Evolutionary conservation across 78 protist species (phyloP).

Genomic region (Creolimax fragrantissima): DNA sequence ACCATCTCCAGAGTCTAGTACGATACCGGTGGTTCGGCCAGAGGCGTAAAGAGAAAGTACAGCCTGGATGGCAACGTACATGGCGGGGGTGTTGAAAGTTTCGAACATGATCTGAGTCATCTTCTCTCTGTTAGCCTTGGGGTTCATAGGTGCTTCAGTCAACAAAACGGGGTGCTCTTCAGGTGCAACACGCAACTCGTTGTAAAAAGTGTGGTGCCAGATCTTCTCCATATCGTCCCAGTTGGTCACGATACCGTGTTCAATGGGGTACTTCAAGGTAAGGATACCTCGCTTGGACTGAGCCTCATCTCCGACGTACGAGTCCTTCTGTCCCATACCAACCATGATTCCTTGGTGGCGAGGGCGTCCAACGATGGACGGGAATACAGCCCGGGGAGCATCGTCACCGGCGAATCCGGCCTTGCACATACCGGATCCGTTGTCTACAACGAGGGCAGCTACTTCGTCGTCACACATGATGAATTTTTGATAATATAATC

Average conservation of each 20-base stretch:
- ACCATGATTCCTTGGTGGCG: constrained; percentile 69
- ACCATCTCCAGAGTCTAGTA: constrained; percentile 96
- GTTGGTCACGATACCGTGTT: constrained; percentile 95
- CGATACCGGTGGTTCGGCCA: constrained; percentile 88
- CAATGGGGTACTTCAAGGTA: constrained; percentile 84
- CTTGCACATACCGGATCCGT: constrained; percentile 92
- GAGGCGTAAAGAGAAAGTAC: constrained; percentile 81
- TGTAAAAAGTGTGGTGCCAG: constrained; percentile 94
- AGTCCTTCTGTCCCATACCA: constrained; percentile 76
- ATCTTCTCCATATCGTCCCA: constrained; percentile 98
- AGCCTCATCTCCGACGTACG: constrained; percentile 89
- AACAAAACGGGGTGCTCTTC: constrained; percentile 93
- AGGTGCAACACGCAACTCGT: constrained; percentile 90
- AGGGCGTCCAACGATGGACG: constrained; percentile 78
- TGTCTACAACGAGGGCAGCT: constrained; percentile 68
- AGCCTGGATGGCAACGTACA: constrained; percentile 69
- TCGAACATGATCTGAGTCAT: constrained; percentile 93
- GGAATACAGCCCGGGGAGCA: constrained; percentile 78
- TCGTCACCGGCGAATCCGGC: constrained; percentile 93
- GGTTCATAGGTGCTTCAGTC: constrained; percentile 94
- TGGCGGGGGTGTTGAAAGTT: constrained; percentile 89
- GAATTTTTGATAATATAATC: background rate
- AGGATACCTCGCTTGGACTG: constrained; percentile 75
- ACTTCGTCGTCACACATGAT: constrained; percentile 28
- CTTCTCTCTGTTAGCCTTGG: constrained; percentile 92